Percentiles rank a stretch among this genome's conserved stretches.
These are phyloP conservation scores for Solanum paucissectum DNA, from an alignment of 257 asterid species.

Conservation along the genomic window DNA sequence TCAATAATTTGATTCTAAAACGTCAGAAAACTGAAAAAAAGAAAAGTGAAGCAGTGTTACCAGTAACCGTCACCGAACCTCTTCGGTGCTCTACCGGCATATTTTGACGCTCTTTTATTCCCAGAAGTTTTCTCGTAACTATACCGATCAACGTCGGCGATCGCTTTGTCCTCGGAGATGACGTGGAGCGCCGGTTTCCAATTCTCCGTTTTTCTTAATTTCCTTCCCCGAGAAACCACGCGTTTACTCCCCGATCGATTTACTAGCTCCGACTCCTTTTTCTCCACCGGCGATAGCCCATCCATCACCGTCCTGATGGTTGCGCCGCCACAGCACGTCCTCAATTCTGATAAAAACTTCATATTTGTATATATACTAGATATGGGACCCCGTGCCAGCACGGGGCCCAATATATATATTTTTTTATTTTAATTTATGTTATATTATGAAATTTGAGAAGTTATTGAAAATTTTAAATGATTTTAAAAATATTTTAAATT, in stretches of 20 bases:
- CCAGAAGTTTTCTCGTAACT: neutral
- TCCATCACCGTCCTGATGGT: neutral
- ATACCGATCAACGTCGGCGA: neutral
- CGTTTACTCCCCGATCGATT: neutral
- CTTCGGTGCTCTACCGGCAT: neutral
- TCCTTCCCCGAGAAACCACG: neutral
- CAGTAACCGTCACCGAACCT: neutral
- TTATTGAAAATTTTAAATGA: too few relatives aligned
- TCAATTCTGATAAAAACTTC: neutral
- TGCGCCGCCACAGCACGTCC: neutral
- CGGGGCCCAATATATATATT: too few relatives aligned
- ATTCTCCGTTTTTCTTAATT: neutral
- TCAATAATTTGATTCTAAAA: neutral
- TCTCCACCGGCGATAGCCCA: neutral
- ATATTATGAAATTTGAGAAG: too few relatives aligned
- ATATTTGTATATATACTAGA: neutral
- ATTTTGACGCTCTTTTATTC: neutral
- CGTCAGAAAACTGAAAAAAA: too few relatives aligned
- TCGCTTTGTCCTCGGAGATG: neutral
- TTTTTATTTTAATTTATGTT: too few relatives aligned
- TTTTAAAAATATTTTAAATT: too few relatives aligned
- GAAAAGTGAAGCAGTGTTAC: neutral
- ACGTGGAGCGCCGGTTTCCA: neutral
- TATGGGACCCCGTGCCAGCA: too few relatives aligned
- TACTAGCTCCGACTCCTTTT: neutral